Evolutionary conservation across 2,329 filamentous ascomycete species (phyloP).

Genomic region (Colletotrichum sp.): DNA sequence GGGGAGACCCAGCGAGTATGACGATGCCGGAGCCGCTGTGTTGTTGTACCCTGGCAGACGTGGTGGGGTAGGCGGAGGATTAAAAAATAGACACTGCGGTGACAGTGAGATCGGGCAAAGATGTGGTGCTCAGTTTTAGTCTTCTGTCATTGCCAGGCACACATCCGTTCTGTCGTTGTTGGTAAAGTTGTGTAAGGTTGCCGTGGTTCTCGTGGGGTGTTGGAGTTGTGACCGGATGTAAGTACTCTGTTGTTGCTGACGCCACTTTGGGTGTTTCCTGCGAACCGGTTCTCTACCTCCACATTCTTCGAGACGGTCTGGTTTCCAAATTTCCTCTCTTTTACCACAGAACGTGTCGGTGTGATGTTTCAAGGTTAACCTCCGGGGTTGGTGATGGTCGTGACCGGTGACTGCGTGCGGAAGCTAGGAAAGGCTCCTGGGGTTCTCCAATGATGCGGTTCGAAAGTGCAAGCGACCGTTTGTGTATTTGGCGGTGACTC

Average conservation of each 20-base stretch:
- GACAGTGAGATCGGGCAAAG: background rate
- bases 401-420: background rate
- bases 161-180: background rate
- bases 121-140: background rate
- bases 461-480: background rate
- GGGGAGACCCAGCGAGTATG: background rate
- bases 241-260: background rate
- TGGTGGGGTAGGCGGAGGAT: constrained; percentile 3
- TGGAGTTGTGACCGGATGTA: background rate
- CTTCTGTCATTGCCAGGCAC: constrained; percentile 14
- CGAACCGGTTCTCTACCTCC: background rate
- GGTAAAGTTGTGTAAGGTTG: constrained; percentile 12
- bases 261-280: constrained; percentile 3
- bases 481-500: constrained; percentile 18
- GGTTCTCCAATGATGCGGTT: background rate
- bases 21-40: background rate
- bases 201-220: background rate
- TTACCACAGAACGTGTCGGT: background rate
- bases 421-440: background rate
- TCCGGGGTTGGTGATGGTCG: background rate
- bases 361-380: background rate
- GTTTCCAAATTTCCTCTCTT: background rate
- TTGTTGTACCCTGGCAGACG: background rate
- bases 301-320: background rate
- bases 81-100: background rate